phyloP scores from a whole-genome alignment of 2,329 filamentous ascomycete species.

The Xylariaceae sp. region DNA sequence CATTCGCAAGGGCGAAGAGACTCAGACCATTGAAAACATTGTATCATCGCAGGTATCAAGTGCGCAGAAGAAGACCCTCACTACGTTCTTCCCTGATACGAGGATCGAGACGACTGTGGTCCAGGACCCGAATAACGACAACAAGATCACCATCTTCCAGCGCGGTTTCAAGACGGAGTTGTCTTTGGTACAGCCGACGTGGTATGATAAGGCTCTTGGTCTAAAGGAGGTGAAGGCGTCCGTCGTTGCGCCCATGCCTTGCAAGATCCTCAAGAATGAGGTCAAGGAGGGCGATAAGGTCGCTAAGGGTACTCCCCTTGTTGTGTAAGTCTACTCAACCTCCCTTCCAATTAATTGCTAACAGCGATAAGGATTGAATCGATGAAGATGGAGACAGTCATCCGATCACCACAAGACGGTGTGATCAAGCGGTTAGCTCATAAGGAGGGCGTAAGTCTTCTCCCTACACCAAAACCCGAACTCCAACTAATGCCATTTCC shows the following conservation, averaged over 20 bases:
- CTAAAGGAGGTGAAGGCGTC: slow-evolving; percentile 75
- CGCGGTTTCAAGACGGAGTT: slow-evolving; percentile 56
- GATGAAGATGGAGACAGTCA: slow-evolving; percentile 88
- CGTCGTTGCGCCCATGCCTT: slow-evolving; percentile 92
- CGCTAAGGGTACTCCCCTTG: slow-evolving; percentile 77
- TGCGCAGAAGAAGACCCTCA: slow-evolving; percentile 41
- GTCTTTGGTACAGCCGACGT: slow-evolving; percentile 58
- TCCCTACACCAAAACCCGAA: background rate
- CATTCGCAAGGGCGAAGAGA: slow-evolving; percentile 38
- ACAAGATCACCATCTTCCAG: slow-evolving; percentile 74
- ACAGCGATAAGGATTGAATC: too few species aligned
- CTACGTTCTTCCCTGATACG: slow-evolving; percentile 75
- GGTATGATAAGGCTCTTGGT: slow-evolving; percentile 84
- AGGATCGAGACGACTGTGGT: slow-evolving; percentile 77
- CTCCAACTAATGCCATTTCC: slow-evolving; percentile 5
- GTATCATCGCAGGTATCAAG: slow-evolving; percentile 35
- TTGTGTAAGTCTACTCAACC: slow-evolving; percentile 77
- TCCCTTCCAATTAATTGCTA: too few species aligned
- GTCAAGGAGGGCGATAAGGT: slow-evolving; percentile 77
- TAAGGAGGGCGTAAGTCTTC: slow-evolving; percentile 60
- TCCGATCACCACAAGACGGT: slow-evolving; percentile 68
- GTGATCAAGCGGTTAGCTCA: slow-evolving; percentile 68
- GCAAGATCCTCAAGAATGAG: slow-evolving; percentile 88
- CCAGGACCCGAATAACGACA: slow-evolving; percentile 41
- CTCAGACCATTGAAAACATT: slow-evolving; percentile 42